A percentile compares a stretch with the other conserved stretches of the same genome.
These are phyloP conservation scores for Golubevia pallescens DNA, from an alignment of 1,284 basidiomycete genomes.

Conservation along the genomic window DNA sequence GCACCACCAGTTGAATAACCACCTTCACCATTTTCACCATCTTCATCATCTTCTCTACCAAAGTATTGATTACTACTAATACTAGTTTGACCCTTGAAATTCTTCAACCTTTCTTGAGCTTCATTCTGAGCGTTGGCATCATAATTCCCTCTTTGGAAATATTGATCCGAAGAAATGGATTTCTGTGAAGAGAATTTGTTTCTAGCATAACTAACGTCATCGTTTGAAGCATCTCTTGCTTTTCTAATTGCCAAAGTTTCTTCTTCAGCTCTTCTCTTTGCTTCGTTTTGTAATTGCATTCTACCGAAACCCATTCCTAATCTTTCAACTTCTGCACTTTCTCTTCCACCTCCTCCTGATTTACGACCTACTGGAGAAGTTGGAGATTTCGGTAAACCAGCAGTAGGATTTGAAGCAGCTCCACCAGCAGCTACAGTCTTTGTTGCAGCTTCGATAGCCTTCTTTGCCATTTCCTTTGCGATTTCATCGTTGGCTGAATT, in stretches of 20 bases:
- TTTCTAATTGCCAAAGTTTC: too few relatives aligned
- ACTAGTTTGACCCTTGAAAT: constrained; percentile 88
- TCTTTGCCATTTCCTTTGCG: constrained; percentile 37
- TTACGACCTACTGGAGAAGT: constrained; percentile 3
- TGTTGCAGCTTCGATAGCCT: constrained; percentile 21
- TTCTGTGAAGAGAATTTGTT: constrained; percentile 56
- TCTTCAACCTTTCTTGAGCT: constrained; percentile 79
- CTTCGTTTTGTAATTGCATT: constrained; percentile 20
- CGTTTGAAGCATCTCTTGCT: background rate
- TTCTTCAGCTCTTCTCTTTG: too few relatives aligned
- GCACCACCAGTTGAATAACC: constrained; percentile 8
- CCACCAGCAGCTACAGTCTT: constrained; percentile 1
- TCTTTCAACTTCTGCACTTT: constrained; percentile 29
- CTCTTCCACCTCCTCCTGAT: constrained; percentile 25
- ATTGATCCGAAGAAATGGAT: constrained; percentile 93
- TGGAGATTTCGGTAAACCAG: constrained; percentile 5
- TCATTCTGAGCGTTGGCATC: constrained; percentile 77
- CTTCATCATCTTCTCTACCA: constrained; percentile 86
- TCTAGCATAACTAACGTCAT: constrained; percentile 55
- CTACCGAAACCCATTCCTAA: constrained; percentile 62
- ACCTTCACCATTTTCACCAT: constrained; percentile 61
- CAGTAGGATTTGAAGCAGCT: constrained; percentile 4
- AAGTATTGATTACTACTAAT: constrained; percentile 96
- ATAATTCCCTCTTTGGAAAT: constrained; percentile 88
- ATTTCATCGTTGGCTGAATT: constrained; percentile 27